These are phyloP conservation scores for Rhizophagus clarus DNA, from an alignment of 192 early-diverging fungal genomes.

Conservation along the genomic window DNA sequence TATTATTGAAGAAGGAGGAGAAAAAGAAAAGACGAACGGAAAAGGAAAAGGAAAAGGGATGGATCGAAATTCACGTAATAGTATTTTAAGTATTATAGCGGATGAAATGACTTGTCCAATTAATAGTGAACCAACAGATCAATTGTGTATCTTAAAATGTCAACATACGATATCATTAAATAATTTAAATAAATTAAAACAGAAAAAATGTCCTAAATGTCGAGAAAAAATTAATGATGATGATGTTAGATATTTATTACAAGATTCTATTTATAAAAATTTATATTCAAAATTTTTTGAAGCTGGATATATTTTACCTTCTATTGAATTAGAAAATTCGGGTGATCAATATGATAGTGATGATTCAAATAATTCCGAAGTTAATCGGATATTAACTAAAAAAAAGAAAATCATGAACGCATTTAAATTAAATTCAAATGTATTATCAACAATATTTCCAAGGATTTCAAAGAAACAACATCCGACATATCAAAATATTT, in stretches of 20 bases:
- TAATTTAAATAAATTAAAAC: neutral
- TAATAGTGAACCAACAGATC: neutral
- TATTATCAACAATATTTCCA: neutral
- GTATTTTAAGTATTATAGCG: neutral
- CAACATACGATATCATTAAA: neutral
- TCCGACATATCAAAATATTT: neutral
- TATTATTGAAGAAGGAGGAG: neutral
- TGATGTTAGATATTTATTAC: neutral
- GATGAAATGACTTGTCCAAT: neutral
- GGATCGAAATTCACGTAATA: neutral
- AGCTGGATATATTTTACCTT: neutral
- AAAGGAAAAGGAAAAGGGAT: neutral
- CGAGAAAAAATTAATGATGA: neutral
- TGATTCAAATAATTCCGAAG: neutral
- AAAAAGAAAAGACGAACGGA: no score
- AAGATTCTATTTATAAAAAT: neutral
- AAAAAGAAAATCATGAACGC: neutral
- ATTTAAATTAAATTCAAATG: neutral
- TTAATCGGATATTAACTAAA: neutral
- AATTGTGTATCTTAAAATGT: neutral
- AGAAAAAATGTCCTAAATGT: neutral
- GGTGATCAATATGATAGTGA: neutral
- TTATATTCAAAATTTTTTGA: neutral
- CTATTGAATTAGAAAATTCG: neutral
- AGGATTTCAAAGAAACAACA: neutral